A percentile compares a stretch with the other conserved stretches of the same genome.
Conservation (phyloP, 108 stramenopile species). For the Stephanodiscus minutulus region DNA sequence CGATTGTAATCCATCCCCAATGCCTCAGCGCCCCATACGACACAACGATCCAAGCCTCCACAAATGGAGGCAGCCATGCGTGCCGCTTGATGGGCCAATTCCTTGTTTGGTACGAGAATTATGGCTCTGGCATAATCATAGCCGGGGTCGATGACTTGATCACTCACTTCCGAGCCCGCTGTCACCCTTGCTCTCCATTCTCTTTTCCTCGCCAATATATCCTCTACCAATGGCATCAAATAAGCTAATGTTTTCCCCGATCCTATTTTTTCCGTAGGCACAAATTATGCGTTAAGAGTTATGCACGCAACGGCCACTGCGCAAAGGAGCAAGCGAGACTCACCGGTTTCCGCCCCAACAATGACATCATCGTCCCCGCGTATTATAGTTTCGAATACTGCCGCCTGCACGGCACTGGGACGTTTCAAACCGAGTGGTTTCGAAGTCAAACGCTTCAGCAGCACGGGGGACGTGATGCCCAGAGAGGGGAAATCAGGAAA, state of each 20-base stretch:
- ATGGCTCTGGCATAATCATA: slow-evolving; percentile 81
- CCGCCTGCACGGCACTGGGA: slow-evolving; percentile 80
- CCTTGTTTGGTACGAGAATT: slow-evolving; percentile 90
- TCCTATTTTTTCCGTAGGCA: slow-evolving; percentile 19
- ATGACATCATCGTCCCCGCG: slow-evolving; percentile 65
- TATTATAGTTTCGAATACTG: slow-evolving; percentile 56
- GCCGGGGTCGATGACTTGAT: slow-evolving; percentile 35
- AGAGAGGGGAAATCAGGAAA: slow-evolving; percentile 64
- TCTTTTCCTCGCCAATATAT: slow-evolving; percentile 64
- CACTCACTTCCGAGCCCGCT: background rate
- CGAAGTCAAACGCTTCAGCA: slow-evolving; percentile 62
- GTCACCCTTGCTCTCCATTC: slow-evolving; percentile 40
- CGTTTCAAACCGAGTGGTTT: slow-evolving; percentile 40
- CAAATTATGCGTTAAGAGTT: background rate
- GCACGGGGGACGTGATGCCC: slow-evolving; percentile 67
- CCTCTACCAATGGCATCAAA: slow-evolving; percentile 86
- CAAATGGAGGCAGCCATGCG: slow-evolving; percentile 79
- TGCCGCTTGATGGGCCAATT: slow-evolving; percentile 83
- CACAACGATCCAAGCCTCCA: slow-evolving; percentile 57
- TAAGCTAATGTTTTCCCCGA: slow-evolving; percentile 97
- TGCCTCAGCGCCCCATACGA: slow-evolving; percentile 39
- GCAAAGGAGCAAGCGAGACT: background rate
- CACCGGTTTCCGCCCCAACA: slow-evolving; percentile 91
- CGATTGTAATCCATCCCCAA: slow-evolving; percentile 24
- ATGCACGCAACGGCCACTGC: background rate